A percentile compares a stretch with the other conserved stretches of the same genome.
These are phyloP conservation scores for Ophiostoma pallidulum DNA, from an alignment of 2,329 filamentous ascomycete species.

Conservation along the genomic window DNA sequence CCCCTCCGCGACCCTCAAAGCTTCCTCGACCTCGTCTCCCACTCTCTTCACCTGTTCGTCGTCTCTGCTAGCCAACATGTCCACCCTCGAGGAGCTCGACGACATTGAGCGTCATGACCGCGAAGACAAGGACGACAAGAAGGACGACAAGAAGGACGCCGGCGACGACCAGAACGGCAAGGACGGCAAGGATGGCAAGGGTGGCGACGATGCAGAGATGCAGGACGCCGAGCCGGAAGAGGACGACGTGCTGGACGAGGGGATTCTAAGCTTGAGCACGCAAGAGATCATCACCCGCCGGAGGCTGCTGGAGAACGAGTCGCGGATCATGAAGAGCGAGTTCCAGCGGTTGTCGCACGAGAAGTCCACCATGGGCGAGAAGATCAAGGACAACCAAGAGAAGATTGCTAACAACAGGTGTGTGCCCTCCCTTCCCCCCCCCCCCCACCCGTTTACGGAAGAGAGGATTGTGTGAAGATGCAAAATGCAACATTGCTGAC, in stretches of 20 bases:
- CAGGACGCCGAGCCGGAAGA: slow-evolving; percentile 67
- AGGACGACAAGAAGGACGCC: slow-evolving; percentile 28
- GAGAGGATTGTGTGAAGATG: too few species aligned
- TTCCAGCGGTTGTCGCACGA: slow-evolving; percentile 89
- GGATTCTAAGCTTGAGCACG: slow-evolving; percentile 88
- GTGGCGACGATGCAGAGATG: slow-evolving; percentile 79
- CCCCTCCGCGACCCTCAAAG: neutral
- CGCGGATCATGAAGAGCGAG: slow-evolving; percentile 97
- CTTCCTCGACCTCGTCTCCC: neutral
- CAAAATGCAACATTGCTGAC: neutral
- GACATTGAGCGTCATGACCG: slow-evolving; percentile 73
- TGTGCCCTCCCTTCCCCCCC: neutral
- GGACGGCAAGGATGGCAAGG: slow-evolving; percentile 49
- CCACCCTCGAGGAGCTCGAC: slow-evolving; percentile 85
- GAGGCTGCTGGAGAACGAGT: slow-evolving; percentile 92
- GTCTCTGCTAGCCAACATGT: slow-evolving; percentile 51
- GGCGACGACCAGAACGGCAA: slow-evolving; percentile 21
- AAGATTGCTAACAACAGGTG: slow-evolving; percentile 99
- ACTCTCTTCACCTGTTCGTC: neutral
- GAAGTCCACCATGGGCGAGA: slow-evolving; percentile 91
- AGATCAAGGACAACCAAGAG: slow-evolving; percentile 97
- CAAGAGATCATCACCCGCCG: slow-evolving; percentile 87
- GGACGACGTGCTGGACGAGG: slow-evolving; percentile 80
- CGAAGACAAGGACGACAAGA: slow-evolving; percentile 46
- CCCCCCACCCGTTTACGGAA: too few species aligned